Evolutionary conservation across 805 yeast species (phyloP).

Genomic region (Naumovozyma castellii): DNA sequence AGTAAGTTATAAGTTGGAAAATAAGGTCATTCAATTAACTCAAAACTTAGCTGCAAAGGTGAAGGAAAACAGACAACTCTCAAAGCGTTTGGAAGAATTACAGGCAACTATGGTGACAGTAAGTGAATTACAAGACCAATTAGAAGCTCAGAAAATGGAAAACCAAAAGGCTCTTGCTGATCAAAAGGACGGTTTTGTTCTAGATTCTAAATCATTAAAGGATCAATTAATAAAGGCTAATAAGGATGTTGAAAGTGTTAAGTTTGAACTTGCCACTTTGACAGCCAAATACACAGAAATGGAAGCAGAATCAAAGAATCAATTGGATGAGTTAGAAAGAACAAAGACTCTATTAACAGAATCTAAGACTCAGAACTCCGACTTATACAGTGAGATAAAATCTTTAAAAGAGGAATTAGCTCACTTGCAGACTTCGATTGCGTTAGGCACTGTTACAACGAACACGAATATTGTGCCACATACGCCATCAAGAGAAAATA

Average conservation of each 20-base stretch:
- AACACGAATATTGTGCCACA: conserved; percentile 25
- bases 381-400: conserved; percentile 50
- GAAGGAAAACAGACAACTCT: conserved; percentile 69
- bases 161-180: conserved; percentile 38
- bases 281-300: conserved; percentile 51
- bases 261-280: conserved; percentile 49
- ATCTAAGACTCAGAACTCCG: conserved; percentile 55
- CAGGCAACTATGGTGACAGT: conserved; percentile 46
- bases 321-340: conserved; percentile 49
- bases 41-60: conserved; percentile 71
- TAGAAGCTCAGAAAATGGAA: conserved; percentile 48
- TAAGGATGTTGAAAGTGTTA: conserved; percentile 48
- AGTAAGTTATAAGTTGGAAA: conserved; percentile 86
- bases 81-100: conserved; percentile 46
- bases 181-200: conserved; percentile 39
- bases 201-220: conserved; percentile 41
- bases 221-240: conserved; percentile 47
- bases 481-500: conserved; percentile 28
- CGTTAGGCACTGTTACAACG: conserved; percentile 21
- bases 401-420: conserved; percentile 41
- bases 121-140: conserved; percentile 40
- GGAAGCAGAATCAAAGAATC: conserved; percentile 52
- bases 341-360: conserved; percentile 52
- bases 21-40: conserved; percentile 93
- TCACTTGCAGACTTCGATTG: conserved; percentile 31